Conservation (phyloP, 371 early-diverging fungal genomes). For the Saksenaea oblongispora region DNA sequence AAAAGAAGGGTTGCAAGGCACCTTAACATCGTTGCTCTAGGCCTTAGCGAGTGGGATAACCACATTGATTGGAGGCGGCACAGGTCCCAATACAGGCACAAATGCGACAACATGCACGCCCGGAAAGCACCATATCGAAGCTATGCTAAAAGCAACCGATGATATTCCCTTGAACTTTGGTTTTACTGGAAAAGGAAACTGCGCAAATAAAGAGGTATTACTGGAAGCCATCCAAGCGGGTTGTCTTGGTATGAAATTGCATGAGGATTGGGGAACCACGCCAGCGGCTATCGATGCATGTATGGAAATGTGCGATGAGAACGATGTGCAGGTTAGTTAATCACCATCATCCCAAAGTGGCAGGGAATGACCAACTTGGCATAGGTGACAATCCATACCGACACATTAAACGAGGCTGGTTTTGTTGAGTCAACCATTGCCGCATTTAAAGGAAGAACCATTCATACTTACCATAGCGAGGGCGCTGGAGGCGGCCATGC, state of each 20-base stretch:
- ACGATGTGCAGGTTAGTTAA: slow-evolving; percentile 75
- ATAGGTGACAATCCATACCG: slow-evolving; percentile 87
- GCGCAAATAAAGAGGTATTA: slow-evolving; percentile 62
- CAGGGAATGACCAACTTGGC: background rate
- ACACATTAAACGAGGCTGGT: slow-evolving; percentile 93
- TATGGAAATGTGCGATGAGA: slow-evolving; percentile 80
- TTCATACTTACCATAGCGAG: slow-evolving; percentile 94
- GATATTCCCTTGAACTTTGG: slow-evolving; percentile 87
- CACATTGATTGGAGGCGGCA: slow-evolving; percentile 93
- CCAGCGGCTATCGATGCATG: slow-evolving; percentile 92
- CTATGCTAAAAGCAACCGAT: slow-evolving; percentile 89
- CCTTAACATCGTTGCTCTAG: slow-evolving; percentile 22
- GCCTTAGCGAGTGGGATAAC: slow-evolving; percentile 85
- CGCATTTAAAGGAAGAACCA: slow-evolving; percentile 87
- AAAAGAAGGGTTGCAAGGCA: background rate
- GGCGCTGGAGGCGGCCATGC: slow-evolving; percentile 97
- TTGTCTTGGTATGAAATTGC: slow-evolving; percentile 90
- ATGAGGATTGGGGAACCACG: slow-evolving; percentile 95
- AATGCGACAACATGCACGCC: slow-evolving; percentile 95
- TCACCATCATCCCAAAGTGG: background rate
- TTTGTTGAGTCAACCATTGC: slow-evolving; percentile 89
- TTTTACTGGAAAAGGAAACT: slow-evolving; percentile 94
- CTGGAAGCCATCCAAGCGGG: slow-evolving; percentile 85
- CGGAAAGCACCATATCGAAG: slow-evolving; percentile 74
- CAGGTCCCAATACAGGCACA: slow-evolving; percentile 93